phyloP scores from a whole-genome alignment of 2,329 filamentous ascomycete genomes.

The Pseudogymnoascus sp. region DNA sequence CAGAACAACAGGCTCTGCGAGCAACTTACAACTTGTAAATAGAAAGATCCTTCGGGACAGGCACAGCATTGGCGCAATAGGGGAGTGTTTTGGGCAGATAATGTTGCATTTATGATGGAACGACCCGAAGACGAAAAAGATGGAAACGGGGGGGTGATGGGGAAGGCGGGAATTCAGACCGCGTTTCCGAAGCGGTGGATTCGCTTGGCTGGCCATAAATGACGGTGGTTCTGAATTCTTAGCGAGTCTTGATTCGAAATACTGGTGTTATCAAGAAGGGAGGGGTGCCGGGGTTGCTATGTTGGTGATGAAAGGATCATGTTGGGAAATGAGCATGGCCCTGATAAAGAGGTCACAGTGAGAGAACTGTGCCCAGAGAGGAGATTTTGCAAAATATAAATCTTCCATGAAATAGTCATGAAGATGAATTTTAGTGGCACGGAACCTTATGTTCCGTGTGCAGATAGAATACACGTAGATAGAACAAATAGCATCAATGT shows the following conservation, averaged over 20 bases:
- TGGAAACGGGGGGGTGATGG: background rate
- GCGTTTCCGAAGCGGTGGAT: constrained; percentile 2
- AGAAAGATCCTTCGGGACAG: constrained; percentile 20
- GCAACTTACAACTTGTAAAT: constrained; percentile 31
- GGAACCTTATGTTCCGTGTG: background rate
- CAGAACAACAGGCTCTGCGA: constrained; percentile 22
- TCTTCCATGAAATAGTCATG: constrained; percentile 7
- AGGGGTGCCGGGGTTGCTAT: background rate
- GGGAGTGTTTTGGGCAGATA: constrained; percentile 11
- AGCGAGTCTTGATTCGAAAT: background rate
- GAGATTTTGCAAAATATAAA: background rate
- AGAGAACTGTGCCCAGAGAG: constrained; percentile 2
- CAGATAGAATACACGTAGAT: constrained; percentile 12
- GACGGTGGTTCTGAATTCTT: background rate
- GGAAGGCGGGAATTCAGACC: background rate
- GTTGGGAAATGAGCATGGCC: background rate
- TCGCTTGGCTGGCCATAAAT: constrained; percentile 8
- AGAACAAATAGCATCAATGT: constrained; percentile 12
- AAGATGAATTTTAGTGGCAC: background rate
- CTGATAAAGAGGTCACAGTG: constrained; percentile 2
- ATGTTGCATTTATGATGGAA: constrained; percentile 11
- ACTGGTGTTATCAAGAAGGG: background rate
- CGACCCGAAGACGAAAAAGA: constrained; percentile 8
- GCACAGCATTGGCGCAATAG: constrained; percentile 11
- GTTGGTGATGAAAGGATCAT: background rate